Base-by-base conservation (phyloP, 2,329 filamentous ascomycete species). In the Stagonosporopsis cucurbitacearum region DNA sequence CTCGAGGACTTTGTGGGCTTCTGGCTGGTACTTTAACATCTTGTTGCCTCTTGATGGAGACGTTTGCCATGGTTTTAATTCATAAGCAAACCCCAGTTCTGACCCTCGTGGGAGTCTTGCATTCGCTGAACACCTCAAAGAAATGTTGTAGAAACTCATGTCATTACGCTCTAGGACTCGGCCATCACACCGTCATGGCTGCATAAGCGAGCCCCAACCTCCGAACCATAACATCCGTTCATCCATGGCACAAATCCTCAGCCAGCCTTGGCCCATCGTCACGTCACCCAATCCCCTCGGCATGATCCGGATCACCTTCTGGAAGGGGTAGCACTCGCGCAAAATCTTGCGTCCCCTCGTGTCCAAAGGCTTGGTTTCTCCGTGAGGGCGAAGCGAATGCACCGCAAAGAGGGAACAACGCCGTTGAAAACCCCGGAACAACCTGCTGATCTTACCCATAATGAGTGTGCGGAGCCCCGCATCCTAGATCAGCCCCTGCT, bases 401-500 rank as follows among this genome's bases (percentile, higher is more conserved):
- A 37, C 30, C 42, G 32, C 20, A 57, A 64, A 36, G 33, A 51
- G 51, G 59, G 42, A 55, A 37, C 55, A 50, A 51, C 56, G 52
- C 40, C 35, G 47, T 47, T 46, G 35, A 28, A 57, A 59, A 52
- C 63, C 62, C 62, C 65, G 65, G 62, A 68, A 62, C 62, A 64
- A 59, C 39, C 26, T 28, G 63, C 46, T 55, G 61, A 64, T 65
- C 58, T 44, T 55, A 36, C 44, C 54, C 48, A 37, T 19, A 48
- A 54, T 20, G 42, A 30, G 23, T 41, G 28, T 58, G 63, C 60
- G 63, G 62, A 67, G 62, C 66, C 68, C 66, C 65, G 65, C 67
- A 64, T 49, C 37, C 33, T 23, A 52, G 54, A 47, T 46, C 53
- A 43, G 42, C 47, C 30, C 25, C 53, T 47, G 46, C 26, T 44